Conservation (phyloP, 1,284 basidiomycete genomes). For the Sanghuangporus sanghuang region DNA sequence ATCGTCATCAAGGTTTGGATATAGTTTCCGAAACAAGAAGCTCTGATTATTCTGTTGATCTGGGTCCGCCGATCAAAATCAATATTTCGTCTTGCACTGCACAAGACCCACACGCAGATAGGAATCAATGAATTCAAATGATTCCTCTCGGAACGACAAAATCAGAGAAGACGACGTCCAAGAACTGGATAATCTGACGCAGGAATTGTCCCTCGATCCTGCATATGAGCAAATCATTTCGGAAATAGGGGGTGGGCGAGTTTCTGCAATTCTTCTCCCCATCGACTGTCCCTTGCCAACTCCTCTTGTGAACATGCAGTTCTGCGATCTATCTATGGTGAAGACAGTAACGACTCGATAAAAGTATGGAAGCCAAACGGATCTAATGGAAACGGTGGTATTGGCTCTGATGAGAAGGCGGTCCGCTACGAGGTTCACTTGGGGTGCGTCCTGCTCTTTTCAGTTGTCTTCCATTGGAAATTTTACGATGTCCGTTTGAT, state of each 20-base stretch:
- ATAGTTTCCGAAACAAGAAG: neutral
- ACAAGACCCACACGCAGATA: too few relatives aligned
- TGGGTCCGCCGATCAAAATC: neutral
- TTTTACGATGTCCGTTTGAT: conserved; percentile 24
- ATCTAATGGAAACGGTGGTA: conserved; percentile 19
- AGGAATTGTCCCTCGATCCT: conserved; percentile 39
- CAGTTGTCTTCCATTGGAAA: conserved; percentile 17
- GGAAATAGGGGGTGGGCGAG: conserved; percentile 58
- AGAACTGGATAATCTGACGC: conserved; percentile 42
- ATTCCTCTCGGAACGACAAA: neutral
- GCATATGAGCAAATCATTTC: conserved; percentile 55
- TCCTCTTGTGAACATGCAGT: conserved; percentile 38
- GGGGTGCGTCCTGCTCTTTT: conserved; percentile 31
- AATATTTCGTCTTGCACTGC: neutral
- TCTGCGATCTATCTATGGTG: conserved; percentile 80
- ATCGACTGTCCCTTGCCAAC: conserved; percentile 21
- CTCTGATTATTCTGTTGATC: neutral
- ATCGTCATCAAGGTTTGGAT: too few relatives aligned
- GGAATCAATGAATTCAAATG: neutral
- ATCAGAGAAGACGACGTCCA: conserved; percentile 22
- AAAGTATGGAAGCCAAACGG: conserved; percentile 5
- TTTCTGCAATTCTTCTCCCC: conserved; percentile 13
- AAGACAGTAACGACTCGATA: conserved; percentile 34
- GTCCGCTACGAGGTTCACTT: conserved; percentile 64
- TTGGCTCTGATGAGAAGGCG: conserved; percentile 25